phyloP scores from a whole-genome alignment of 768 basidiomycete species.

The Lactarius trivialis region DNA sequence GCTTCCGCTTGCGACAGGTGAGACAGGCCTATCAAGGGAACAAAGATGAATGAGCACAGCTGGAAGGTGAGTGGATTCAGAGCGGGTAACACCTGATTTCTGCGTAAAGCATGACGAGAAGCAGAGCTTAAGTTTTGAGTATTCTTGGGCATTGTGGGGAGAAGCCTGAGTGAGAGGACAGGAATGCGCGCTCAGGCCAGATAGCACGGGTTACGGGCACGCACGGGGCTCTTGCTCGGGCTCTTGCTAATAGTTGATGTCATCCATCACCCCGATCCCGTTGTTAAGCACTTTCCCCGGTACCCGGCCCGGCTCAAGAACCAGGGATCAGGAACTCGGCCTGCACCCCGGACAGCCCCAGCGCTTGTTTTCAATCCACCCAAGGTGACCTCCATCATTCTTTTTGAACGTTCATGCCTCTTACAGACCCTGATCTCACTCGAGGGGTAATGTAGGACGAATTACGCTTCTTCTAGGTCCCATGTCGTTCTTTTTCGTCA shows the following conservation, averaged over 20 bases:
- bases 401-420: neutral
- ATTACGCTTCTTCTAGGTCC: neutral
- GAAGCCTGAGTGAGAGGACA: neutral
- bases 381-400: too few relatives aligned
- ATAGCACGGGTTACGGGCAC: neutral
- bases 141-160: slow-evolving; percentile 58
- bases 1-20: slow-evolving; percentile 77
- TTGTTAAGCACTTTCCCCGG: slow-evolving; percentile 10
- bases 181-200: neutral
- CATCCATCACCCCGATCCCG: neutral
- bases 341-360: neutral
- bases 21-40: slow-evolving; percentile 54
- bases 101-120: slow-evolving; percentile 57
- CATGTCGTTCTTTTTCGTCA: neutral
- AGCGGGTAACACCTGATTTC: slow-evolving; percentile 55
- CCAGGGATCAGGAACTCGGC: neutral
- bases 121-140: slow-evolving; percentile 31
- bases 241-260: too few relatives aligned
- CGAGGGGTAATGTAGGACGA: neutral
- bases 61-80: neutral
- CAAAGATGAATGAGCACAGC: slow-evolving; percentile 14
- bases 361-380: neutral
- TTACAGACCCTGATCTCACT: neutral
- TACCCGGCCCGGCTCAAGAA: neutral
- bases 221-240: neutral